phyloP scores from a whole-genome alignment of 2,329 filamentous ascomycete species.

The Neopestalotiopsis clavispora region DNA sequence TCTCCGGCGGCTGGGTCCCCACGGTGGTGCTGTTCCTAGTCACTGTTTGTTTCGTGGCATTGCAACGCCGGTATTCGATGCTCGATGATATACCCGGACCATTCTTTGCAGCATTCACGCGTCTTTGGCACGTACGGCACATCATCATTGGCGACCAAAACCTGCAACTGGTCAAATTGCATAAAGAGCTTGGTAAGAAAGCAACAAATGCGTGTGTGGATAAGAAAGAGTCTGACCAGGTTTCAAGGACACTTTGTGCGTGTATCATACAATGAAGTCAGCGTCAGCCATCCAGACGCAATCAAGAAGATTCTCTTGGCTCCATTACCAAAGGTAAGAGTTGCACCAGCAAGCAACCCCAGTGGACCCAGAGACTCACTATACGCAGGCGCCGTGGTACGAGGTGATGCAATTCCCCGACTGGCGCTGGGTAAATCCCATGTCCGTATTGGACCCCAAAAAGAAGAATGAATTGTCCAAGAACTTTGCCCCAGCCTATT shows the following conservation, averaged over 20 bases:
- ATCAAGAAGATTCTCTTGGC: conserved; percentile 40
- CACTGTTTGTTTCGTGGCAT: neutral
- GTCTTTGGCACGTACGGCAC: conserved; percentile 43
- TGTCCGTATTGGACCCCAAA: conserved; percentile 20
- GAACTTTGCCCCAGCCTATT: conserved; percentile 37
- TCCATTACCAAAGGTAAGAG: conserved; percentile 37
- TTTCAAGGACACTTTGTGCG: conserved; percentile 44
- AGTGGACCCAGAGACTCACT: conserved; percentile 32
- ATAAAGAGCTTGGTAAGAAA: conserved; percentile 42
- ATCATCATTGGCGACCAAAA: conserved; percentile 42
- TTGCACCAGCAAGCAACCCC: too few relatives aligned
- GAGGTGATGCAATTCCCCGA: conserved; percentile 19
- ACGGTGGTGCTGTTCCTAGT: neutral
- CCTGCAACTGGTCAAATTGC: conserved; percentile 38
- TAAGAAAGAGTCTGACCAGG: neutral
- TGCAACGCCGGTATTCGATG: conserved; percentile 11
- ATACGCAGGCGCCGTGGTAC: conserved; percentile 10
- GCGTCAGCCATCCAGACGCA: conserved; percentile 46
- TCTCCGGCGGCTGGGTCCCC: neutral
- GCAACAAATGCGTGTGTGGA: neutral
- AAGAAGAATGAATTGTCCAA: conserved; percentile 20
- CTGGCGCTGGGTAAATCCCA: conserved; percentile 20
- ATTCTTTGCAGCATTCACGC: conserved; percentile 43
- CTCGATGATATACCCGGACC: conserved; percentile 40
- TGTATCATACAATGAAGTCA: conserved; percentile 47